A percentile compares a stretch with the other conserved stretches of the same genome.
These are phyloP conservation scores for Leccinellum albellum DNA, from an alignment of 768 basidiomycete genomes.

Conservation along the genomic window DNA sequence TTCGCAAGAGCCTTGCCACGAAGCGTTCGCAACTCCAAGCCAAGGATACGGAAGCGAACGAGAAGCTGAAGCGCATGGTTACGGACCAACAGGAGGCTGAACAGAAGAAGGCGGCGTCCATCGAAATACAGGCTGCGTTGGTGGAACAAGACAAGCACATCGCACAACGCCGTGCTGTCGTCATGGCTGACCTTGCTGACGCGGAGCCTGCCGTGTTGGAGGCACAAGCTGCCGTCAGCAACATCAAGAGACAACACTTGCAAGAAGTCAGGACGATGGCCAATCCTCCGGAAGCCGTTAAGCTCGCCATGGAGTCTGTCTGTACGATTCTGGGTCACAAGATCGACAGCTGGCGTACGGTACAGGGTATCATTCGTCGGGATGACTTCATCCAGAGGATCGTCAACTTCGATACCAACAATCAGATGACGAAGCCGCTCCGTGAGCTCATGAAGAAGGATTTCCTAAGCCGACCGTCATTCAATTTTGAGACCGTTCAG, in stretches of 20 bases:
- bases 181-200: conserved; percentile 93
- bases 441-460: conserved; percentile 92
- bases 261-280: conserved; percentile 98
- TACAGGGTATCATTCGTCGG: conserved; percentile 91
- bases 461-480: conserved; percentile 85
- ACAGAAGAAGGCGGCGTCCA: conserved; percentile 94
- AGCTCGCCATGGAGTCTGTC: conserved; percentile 97
- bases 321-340: conserved; percentile 95
- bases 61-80: conserved; percentile 97
- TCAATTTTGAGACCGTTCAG: conserved; percentile 93
- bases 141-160: conserved; percentile 90
- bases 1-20: conserved; percentile 90
- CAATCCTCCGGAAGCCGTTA: conserved; percentile 96
- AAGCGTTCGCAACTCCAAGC: conserved; percentile 91
- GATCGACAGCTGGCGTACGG: conserved; percentile 94
- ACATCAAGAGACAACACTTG: conserved; percentile 91
- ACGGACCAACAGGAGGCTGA: conserved; percentile 98
- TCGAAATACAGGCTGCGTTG: conserved; percentile 91
- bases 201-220: conserved; percentile 97
- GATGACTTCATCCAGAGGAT: conserved; percentile 97
- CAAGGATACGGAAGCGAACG: conserved; percentile 94
- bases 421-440: conserved; percentile 84
- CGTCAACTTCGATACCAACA: conserved; percentile 89
- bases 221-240: conserved; percentile 93
- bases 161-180: conserved; percentile 80